A percentile compares a stretch with the other conserved stretches of the same genome.
Conservation (phyloP, 768 basidiomycete species). For the Glaciozyma antarctica region DNA sequence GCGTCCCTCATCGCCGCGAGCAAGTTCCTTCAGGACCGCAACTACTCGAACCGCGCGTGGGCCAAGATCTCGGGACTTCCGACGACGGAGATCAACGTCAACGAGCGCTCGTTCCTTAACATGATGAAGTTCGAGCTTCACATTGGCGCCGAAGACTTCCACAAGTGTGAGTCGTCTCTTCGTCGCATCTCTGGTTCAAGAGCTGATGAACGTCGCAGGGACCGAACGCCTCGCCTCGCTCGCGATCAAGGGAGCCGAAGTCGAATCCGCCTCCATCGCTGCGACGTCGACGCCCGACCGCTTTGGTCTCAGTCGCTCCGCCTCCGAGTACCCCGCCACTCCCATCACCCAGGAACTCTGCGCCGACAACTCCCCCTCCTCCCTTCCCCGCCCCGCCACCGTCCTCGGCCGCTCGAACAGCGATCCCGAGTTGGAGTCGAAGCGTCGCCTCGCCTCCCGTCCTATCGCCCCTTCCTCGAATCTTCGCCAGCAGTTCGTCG, state of each 20-base stretch:
- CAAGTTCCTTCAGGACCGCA: conserved; percentile 87
- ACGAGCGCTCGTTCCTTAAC: conserved; percentile 77
- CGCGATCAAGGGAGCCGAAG: neutral
- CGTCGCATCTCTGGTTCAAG: neutral
- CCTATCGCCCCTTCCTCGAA: neutral
- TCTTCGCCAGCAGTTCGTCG: neutral
- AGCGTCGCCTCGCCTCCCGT: neutral
- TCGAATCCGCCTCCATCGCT: neutral
- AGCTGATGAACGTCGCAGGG: neutral
- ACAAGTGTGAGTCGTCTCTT: conserved; percentile 18
- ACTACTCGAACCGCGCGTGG: conserved; percentile 90
- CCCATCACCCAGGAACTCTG: neutral
- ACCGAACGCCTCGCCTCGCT: conserved; percentile 19
- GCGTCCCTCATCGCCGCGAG: conserved; percentile 79
- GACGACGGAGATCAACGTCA: conserved; percentile 72
- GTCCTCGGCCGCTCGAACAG: neutral
- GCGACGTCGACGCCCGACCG: neutral
- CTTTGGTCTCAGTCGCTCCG: conserved; percentile 5
- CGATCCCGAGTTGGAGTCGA: neutral
- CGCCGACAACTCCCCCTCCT: neutral
- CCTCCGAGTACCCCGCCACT: conserved; percentile 11
- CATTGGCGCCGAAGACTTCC: conserved; percentile 30
- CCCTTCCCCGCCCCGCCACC: neutral
- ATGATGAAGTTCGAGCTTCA: conserved; percentile 53
- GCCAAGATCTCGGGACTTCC: conserved; percentile 83